Evolutionary conservation across 1,284 basidiomycete species (phyloP), one percentile per base, ranked within the genome.

Genomic region (Ustilago hordei): DNA sequence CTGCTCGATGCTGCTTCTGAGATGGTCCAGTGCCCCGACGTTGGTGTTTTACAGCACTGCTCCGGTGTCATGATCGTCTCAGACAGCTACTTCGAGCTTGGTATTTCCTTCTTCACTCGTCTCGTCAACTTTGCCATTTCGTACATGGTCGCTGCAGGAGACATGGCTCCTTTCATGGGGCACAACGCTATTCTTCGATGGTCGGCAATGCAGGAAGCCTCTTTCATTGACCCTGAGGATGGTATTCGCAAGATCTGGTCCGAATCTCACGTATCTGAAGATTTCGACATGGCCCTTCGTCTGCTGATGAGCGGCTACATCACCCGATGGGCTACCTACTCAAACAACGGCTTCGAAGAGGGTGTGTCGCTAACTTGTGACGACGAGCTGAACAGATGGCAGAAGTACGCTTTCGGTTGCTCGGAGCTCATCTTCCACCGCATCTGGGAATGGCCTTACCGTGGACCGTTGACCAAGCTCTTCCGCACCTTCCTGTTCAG

Each of bases 251-350:
- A 23, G 23, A 23, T 23, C 23, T 95, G 93, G 93, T 92, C 91
- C 3, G 80, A 95, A 87, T 87, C 89, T 8, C 93, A 94, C 78
- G 93, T 95, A 2, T 92, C 91, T 2, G 93, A 95, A 81, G 93
- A 95, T 84, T 92, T 93, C 80, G 90, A 93, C 79, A 91, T 92
- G 89, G 90, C 91, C 0, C 85, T 91, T 90, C 67, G 73, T 6
- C 65, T 81, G n/a, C 57, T 80, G 2, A 65, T 79, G 45, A 53
- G 60, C 23, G 80, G 91, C 0, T 94, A 93, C 86, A 90, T 88
- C 75, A 91, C 93, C 65, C 91, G 93, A 68, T 95, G 93, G 93
- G 91, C 93, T 11, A 92, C 92, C 0, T 95, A 95, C 86, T 91
- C 90, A 0, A 89, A 92, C 52, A 90, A 92, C 48, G 92, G 90